Base-by-base conservation (phyloP, 2,329 filamentous ascomycete species). In the Penicillium digitatum region DNA sequence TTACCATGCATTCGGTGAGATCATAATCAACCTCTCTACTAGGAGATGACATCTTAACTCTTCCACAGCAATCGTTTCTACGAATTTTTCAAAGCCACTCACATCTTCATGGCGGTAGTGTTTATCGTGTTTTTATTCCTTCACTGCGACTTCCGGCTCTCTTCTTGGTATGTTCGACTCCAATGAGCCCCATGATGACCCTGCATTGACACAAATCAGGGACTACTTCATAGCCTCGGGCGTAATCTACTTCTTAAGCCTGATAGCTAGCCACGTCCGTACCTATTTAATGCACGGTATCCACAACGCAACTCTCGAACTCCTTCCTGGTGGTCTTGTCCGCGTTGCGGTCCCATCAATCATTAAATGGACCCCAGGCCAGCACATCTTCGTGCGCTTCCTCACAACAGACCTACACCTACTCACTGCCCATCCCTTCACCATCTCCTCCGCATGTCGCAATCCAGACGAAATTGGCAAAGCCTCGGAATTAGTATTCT, bases 71-170 rank as follows among this genome's bases (percentile, higher is more conserved):
- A 79, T 47, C 71, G 76, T 1, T 78, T 71, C 55, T 85, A 85
- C 63, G 82, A 85, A 56, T 80, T 82, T 62, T 85, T 85, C 77
- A 84, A 84, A 58, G 74, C 73, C 0, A 77, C 79, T 0, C 82
- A 85, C 61, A 76, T 80, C 47, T 40, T 80, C 10, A 75, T 77
- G 1, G 81, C 78, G 0, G 57, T 80, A 6, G 61, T 82, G 1
- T 85, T 85, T 59, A 68, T 83, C 12, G 40, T 84, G 4, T 81
- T 82, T 60, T 79, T 85, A 64, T 84, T 85, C 68, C 72, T 82
- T 47, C 82, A 85, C 68, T 84, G 82, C 66, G 76, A 80, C 61
- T 79, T 76, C 64, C 74, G 70, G 0, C 71, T 84, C 6, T 76
- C 77, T 1, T 82, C 81, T 8, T 83, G 79, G 79, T 79, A 64